phyloP scores from a whole-genome alignment of 495 filamentous ascomycete species.

The Viridothelium virens region DNA sequence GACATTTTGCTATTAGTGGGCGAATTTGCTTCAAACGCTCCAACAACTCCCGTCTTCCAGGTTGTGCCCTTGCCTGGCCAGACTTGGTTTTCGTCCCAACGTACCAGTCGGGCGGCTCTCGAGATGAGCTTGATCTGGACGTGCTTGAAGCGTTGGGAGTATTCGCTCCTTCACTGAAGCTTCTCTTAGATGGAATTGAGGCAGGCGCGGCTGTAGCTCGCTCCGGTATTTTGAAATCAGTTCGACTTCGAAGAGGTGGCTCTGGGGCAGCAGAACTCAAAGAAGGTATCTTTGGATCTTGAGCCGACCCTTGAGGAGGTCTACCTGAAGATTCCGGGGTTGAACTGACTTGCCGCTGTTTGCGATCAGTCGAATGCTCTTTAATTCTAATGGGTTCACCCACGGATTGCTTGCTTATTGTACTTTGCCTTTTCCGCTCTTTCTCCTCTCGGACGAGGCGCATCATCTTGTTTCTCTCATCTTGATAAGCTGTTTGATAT shows the following conservation, averaged over 20 bases:
- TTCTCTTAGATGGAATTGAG: background rate
- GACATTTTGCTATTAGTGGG: background rate
- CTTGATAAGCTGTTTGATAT: too few relatives aligned
- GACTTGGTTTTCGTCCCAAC: background rate
- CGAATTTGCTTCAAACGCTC: background rate
- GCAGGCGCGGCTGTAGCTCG: background rate
- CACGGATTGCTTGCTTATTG: too few relatives aligned
- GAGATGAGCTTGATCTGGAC: background rate
- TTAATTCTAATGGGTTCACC: too few relatives aligned
- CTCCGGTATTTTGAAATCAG: constrained; percentile 1
- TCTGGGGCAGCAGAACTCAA: background rate
- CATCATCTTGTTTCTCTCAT: too few relatives aligned
- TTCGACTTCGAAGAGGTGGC: background rate
- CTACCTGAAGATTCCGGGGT: background rate
- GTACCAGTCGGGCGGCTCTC: background rate
- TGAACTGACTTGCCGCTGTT: background rate
- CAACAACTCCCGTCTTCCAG: background rate
- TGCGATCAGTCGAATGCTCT: background rate
- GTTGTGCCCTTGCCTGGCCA: background rate
- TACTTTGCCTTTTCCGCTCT: too few relatives aligned
- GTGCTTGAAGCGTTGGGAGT: background rate
- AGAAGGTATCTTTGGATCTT: background rate
- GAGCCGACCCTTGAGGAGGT: background rate
- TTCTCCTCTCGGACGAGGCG: too few relatives aligned
- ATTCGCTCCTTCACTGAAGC: background rate